A percentile compares a stretch with the other conserved stretches of the same genome.
These are phyloP conservation scores for Sistotremastrum suecicum DNA, from an alignment of 768 basidiomycete species.

Conservation along the genomic window DNA sequence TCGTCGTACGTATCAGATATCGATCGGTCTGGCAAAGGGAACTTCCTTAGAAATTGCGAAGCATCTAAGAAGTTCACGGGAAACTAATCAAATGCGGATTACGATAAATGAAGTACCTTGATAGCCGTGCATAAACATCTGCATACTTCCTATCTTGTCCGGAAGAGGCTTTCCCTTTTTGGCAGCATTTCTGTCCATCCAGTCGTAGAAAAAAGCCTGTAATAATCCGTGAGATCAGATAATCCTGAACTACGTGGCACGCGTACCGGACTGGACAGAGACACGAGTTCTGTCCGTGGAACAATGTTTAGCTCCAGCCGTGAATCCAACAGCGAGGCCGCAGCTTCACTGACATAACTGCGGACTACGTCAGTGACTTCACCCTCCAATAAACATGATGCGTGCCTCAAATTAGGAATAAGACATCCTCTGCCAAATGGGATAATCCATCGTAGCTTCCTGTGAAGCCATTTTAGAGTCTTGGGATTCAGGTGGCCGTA, in stretches of 20 bases:
- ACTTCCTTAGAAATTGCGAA: constrained; percentile 70
- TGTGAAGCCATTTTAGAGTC: constrained; percentile 85
- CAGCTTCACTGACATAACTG: constrained; percentile 83
- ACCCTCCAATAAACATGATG: background rate
- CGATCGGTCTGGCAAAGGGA: constrained; percentile 81
- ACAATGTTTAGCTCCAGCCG: constrained; percentile 69
- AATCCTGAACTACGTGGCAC: constrained; percentile 2
- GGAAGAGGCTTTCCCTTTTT: constrained; percentile 78
- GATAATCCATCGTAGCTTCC: constrained; percentile 80
- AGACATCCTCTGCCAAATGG: constrained; percentile 83
- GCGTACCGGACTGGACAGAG: constrained; percentile 54
- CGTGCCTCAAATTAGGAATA: constrained; percentile 77
- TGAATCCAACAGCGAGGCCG: constrained; percentile 70
- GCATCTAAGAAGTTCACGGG: constrained; percentile 37
- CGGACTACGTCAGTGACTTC: background rate
- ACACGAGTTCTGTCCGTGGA: constrained; percentile 72
- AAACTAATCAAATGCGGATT: background rate
- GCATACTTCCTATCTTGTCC: constrained; percentile 85
- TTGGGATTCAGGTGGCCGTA: constrained; percentile 84
- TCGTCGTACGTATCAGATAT: constrained; percentile 81
- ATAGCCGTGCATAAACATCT: constrained; percentile 76
- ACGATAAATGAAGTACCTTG: constrained; percentile 31
- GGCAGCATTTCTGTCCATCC: constrained; percentile 67
- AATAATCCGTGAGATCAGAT: background rate
- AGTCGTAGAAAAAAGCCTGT: constrained; percentile 87